Conservation (phyloP, 2,329 filamentous ascomycete species). For the Neonectria neomacrospora region DNA sequence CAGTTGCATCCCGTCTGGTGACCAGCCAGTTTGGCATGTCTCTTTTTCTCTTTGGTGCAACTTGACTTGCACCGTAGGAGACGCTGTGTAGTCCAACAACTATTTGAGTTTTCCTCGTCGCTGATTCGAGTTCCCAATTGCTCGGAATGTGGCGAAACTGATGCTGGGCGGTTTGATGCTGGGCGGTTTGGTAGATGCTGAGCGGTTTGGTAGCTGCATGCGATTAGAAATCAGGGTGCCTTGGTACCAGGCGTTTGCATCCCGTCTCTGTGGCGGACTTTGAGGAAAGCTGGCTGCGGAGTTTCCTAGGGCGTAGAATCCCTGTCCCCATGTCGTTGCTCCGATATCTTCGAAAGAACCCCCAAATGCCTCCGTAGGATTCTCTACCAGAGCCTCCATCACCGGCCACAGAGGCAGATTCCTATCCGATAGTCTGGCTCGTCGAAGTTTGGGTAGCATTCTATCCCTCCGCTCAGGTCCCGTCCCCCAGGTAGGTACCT, state of each 20-base stretch:
- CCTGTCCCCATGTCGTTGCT: neutral
- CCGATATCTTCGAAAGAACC: neutral
- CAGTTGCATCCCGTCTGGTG: no score
- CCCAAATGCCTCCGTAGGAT: neutral
- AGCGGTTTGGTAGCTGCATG: neutral
- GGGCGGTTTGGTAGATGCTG: neutral
- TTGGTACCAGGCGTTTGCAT: neutral
- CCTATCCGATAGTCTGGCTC: neutral
- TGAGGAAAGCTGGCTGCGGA: conserved; percentile 22
- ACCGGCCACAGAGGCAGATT: conserved; percentile 15
- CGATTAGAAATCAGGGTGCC: conserved; percentile 20
- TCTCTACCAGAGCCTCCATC: neutral
- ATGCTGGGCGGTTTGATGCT: neutral
- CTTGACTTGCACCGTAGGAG: neutral
- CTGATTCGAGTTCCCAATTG: neutral
- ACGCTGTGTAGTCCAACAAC: neutral
- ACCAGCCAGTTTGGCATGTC: no score
- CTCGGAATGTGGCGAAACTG: neutral
- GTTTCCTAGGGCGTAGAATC: conserved; percentile 10
- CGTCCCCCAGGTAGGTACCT: neutral
- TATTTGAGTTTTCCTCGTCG: neutral
- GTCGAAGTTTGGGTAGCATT: neutral
- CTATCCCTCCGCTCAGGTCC: neutral
- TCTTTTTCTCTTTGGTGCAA: no score
- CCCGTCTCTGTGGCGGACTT: conserved; percentile 24